Base-by-base conservation (phyloP, 2,329 filamentous ascomycete genomes). In the Aspergillus puulaauensis region DNA sequence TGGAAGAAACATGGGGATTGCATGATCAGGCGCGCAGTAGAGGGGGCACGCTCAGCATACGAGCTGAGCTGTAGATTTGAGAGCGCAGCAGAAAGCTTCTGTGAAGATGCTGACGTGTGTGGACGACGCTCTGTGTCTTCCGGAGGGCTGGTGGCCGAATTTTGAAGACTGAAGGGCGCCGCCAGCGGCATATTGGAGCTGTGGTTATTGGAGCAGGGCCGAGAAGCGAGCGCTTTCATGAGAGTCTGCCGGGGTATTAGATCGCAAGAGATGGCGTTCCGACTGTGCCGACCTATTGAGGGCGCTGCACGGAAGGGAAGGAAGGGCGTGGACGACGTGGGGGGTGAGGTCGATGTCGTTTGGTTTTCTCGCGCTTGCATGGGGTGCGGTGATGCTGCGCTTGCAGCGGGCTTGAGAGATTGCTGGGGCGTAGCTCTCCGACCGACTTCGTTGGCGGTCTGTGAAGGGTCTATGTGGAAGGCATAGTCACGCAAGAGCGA, bases 1-100 rank as follows among this genome's bases (percentile, higher is more conserved):
- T 99, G 95, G 79, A 96, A 98, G 78, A 96, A 99, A 79, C 95
- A 99, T 14, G 95, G 95, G 45, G 93, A 97, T 67, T 93, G 89
- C 53, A 98, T 79, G 9, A 89, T 83, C 64, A 93, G 82, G 15
- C 83, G 72, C 7, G 77, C 73, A 15, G 76, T 73, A 17, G 71
- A 76, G 53, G 76, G 71, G 14, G 73, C 70, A 67, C 80, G 63
- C 68, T 83, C 71, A 66, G 80, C 60, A 73, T 73, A 71, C 4
- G 64, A 61, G 11, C 73, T 65, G 35, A 80, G 59, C 56, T 81
- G 80, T 40, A 86, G 71, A 60, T 79, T 80, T 17, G 82, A 79
- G 27, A 85, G 72, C n/a, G 82, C 82, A 7, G 80, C 76, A 7
- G 86, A 87, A 9, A 93, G 82, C 59, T 84, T 85, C 67, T 88